Percentiles rank a stretch among this genome's conserved stretches.
Evolutionary conservation across 768 basidiomycete genomes (phyloP).

Genomic region (Boletus pseudopeckii): DNA sequence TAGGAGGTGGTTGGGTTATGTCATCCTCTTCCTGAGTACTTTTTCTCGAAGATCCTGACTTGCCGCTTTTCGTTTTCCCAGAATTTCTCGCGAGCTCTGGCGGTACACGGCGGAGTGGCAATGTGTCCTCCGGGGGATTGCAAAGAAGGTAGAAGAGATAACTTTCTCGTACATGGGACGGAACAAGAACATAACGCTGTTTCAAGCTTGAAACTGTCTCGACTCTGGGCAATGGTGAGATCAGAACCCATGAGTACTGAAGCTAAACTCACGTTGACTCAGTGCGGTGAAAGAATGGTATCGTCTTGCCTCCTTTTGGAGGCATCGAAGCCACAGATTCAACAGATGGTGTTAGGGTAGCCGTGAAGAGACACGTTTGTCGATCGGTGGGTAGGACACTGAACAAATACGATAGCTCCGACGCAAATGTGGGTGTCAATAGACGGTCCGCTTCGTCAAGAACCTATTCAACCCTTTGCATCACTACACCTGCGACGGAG

Average conservation of each 20-base stretch:
- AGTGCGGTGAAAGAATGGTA: conserved; percentile 83
- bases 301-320: conserved; percentile 78
- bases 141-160: conserved; percentile 90
- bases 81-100: conserved; percentile 40
- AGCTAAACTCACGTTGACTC: conserved; percentile 56
- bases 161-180: conserved; percentile 89
- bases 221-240: conserved; percentile 45
- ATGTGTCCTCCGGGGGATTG: conserved; percentile 79
- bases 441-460: conserved; percentile 96
- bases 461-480: conserved; percentile 46
- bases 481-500: not conserved
- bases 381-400: conserved; percentile 71
- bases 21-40: conserved; percentile 41
- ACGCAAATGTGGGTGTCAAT: conserved; percentile 82
- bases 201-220: conserved; percentile 88
- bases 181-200: conserved; percentile 88
- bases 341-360: conserved; percentile 86
- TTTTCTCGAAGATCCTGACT: conserved; percentile 35
- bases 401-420: conserved; percentile 80
- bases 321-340: conserved; percentile 69
- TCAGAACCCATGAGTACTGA: not conserved
- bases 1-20: conserved; percentile 81
- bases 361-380: conserved; percentile 97
- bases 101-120: conserved; percentile 60
- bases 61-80: conserved; percentile 28